Evolutionary conservation across 345 rosid species (phyloP).

Genomic region (Excoecaria agallocha): DNA sequence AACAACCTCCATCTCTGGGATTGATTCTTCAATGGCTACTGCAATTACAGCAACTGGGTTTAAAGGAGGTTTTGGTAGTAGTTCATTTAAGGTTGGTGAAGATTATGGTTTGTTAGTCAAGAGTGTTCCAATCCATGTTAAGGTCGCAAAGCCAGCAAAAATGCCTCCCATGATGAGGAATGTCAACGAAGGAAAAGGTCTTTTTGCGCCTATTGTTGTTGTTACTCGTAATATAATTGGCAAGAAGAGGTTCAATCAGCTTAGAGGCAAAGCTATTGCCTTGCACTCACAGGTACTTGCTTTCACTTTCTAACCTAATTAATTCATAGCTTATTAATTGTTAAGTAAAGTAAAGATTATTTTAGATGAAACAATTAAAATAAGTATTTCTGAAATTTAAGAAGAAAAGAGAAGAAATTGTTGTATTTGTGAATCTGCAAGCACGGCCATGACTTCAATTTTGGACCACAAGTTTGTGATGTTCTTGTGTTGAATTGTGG

Average conservation of each 20-base stretch:
- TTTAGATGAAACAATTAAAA: neutral
- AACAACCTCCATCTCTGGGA: conserved; percentile 1
- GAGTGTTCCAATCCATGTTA: conserved; percentile 37
- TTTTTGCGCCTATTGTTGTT: conserved; percentile 82
- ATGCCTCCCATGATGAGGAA: conserved; percentile 73
- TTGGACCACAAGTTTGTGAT: neutral
- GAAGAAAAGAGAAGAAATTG: neutral
- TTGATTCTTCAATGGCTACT: conserved; percentile 35
- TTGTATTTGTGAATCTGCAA: neutral
- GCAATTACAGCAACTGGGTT: conserved; percentile 52
- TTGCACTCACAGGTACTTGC: conserved; percentile 81
- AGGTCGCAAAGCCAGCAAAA: conserved; percentile 46
- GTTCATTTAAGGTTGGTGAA: conserved; percentile 50
- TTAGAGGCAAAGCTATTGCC: conserved; percentile 95
- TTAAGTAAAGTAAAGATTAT: neutral
- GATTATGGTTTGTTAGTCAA: conserved; percentile 39
- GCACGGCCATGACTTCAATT: neutral
- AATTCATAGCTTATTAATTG: neutral
- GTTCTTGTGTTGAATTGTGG: neutral
- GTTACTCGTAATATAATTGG: conserved; percentile 66
- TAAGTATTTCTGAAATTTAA: neutral
- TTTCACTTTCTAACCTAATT: neutral
- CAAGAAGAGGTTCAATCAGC: conserved; percentile 86
- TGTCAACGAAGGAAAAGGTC: conserved; percentile 90
- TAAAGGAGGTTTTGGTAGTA: conserved; percentile 33